Evolutionary conservation across 1,139 yeast genomes (phyloP).

Genomic region (Geotrichum candidum): DNA sequence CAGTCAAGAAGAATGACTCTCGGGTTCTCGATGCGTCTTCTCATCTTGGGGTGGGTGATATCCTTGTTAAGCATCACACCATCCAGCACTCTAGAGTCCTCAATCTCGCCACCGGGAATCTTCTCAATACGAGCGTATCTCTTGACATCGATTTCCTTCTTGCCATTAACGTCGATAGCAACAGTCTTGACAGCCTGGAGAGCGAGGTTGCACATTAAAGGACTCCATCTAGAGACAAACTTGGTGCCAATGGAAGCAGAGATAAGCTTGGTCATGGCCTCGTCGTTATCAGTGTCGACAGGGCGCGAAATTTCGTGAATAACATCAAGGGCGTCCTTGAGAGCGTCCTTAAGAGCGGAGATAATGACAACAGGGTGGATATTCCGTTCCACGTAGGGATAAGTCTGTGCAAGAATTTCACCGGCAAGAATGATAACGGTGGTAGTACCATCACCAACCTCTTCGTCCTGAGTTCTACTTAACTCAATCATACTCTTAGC

Average conservation of each 20-base stretch:
- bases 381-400: conserved; percentile 85
- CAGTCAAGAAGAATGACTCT: conserved; percentile 85
- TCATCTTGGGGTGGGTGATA: conserved; percentile 97
- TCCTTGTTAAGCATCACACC: conserved; percentile 95
- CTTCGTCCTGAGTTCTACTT: conserved; percentile 97
- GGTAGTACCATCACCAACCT: conserved; percentile 98
- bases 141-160: conserved; percentile 86
- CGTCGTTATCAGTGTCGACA: conserved; percentile 77
- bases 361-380: conserved; percentile 96
- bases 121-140: conserved; percentile 91
- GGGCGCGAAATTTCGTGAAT: conserved; percentile 80
- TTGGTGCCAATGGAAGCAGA: conserved; percentile 94
- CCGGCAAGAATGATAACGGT: conserved; percentile 90
- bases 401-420: conserved; percentile 90
- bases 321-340: conserved; percentile 82
- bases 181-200: conserved; percentile 86
- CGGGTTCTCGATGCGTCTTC: conserved; percentile 81
- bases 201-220: conserved; percentile 84
- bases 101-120: conserved; percentile 95
- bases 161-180: conserved; percentile 52
- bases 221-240: conserved; percentile 87
- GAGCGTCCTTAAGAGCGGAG: conserved; percentile 87
- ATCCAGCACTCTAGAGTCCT: conserved; percentile 78
- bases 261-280: conserved; percentile 80
- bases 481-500: conserved; percentile 98